Conservation (phyloP, 179 eudicot genomes). For the Monotropa hypopitys region DNA sequence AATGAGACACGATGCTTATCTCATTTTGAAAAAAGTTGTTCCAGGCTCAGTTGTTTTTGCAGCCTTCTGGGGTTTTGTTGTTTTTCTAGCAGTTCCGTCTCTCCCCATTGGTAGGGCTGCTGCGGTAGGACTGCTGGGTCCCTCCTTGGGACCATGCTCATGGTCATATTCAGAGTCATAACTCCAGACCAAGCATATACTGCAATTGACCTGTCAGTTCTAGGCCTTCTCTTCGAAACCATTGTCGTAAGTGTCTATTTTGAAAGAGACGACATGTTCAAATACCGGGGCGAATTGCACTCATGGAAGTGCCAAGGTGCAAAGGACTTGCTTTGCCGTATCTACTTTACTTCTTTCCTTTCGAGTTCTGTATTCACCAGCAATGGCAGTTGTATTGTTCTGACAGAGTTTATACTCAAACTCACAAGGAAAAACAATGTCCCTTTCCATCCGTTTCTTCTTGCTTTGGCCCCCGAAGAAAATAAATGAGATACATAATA, state of each 20-base stretch:
- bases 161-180: slow-evolving; percentile 61
- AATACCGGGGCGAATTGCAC: slow-evolving; percentile 51
- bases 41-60: slow-evolving; percentile 65
- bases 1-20: too few species aligned
- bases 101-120: slow-evolving; percentile 78
- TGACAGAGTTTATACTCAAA: slow-evolving; percentile 78
- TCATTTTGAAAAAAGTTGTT: slow-evolving; percentile 29
- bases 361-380: slow-evolving; percentile 79
- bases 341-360: slow-evolving; percentile 62
- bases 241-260: slow-evolving; percentile 84
- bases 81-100: slow-evolving; percentile 72
- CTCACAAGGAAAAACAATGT: too few species aligned
- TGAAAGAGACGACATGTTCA: slow-evolving; percentile 81
- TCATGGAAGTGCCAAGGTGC: slow-evolving; percentile 61
- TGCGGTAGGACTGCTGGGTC: slow-evolving; percentile 81
- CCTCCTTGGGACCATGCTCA: slow-evolving; percentile 72
- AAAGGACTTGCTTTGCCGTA: slow-evolving; percentile 61
- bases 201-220: slow-evolving; percentile 76
- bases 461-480: too few species aligned
- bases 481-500: too few species aligned
- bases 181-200: slow-evolving; percentile 69
- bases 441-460: too few species aligned
- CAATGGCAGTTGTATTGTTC: slow-evolving; percentile 73
- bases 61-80: slow-evolving; percentile 76
- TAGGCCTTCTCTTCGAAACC: slow-evolving; percentile 86